Evolutionary conservation across 441 rosid species (phyloP).

Genomic region (Sinapis alba): DNA sequence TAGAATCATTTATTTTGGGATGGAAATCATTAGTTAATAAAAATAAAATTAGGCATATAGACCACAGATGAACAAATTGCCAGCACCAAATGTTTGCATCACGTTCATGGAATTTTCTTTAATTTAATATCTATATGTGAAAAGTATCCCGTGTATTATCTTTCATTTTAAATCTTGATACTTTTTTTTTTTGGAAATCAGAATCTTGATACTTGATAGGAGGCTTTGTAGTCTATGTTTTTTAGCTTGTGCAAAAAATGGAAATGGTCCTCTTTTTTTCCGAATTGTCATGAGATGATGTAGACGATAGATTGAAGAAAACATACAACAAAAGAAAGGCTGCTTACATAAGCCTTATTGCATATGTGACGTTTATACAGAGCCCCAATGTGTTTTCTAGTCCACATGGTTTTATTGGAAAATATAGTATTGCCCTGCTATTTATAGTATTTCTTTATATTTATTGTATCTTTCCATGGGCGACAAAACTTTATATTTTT

Average conservation of each 20-base stretch:
- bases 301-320: background rate
- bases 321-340: background rate
- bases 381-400: constrained; percentile 3
- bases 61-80: constrained; percentile 12
- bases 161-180: no score
- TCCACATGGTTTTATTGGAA: constrained; percentile 20
- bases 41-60: constrained; percentile 1
- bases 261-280: constrained; percentile 2
- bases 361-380: constrained; percentile 34
- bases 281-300: constrained; percentile 11
- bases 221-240: constrained; percentile 17
- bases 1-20: background rate
- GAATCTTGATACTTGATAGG: no score
- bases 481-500: background rate
- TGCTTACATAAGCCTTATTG: constrained; percentile 39
- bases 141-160: no score
- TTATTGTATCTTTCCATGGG: background rate
- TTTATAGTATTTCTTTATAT: background rate
- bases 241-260: constrained; percentile 3
- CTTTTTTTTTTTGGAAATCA: no score
- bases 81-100: constrained; percentile 28
- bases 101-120: background rate
- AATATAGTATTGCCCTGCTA: background rate
- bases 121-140: constrained; percentile 5
- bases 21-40: background rate